Conservation (phyloP, 495 filamentous ascomycete genomes). For the Daldinia loculata region DNA sequence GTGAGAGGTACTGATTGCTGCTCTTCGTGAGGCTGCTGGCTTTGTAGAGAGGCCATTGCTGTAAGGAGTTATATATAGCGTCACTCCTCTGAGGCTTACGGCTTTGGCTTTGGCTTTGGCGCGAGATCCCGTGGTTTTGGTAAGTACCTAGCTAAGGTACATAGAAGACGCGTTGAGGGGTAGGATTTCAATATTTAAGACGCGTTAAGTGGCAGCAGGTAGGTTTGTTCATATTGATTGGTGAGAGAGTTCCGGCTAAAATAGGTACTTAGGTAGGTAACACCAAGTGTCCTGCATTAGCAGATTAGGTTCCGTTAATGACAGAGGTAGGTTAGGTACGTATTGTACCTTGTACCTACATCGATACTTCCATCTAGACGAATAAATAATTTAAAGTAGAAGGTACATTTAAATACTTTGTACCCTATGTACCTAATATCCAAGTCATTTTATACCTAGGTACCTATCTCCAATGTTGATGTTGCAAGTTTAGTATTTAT, state of each 20-base stretch:
- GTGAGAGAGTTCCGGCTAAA: not conserved
- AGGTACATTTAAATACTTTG: not conserved
- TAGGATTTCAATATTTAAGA: slow-evolving; percentile 2
- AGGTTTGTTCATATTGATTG: not conserved
- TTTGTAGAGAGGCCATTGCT: slow-evolving; percentile 9
- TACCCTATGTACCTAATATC: not conserved
- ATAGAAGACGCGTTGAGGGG: slow-evolving; percentile 33
- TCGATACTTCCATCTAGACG: too few relatives aligned
- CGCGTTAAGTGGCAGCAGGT: slow-evolving; percentile 26
- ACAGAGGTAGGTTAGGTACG: not conserved
- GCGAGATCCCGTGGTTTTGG: not conserved
- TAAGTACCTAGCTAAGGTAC: not conserved
- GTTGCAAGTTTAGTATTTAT: not conserved
- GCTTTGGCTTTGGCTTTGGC: not conserved
- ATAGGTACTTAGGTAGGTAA: slow-evolving; percentile 1
- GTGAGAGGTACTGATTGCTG: slow-evolving; percentile 42
- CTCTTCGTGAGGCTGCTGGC: slow-evolving; percentile 20
- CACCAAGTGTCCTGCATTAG: not conserved
- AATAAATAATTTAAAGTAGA: not conserved
- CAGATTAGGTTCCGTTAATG: too few relatives aligned
- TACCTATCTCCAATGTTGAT: not conserved
- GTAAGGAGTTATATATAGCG: not conserved
- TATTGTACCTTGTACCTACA: not conserved
- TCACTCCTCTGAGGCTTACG: not conserved
- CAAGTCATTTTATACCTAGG: not conserved